Evolutionary conservation across 2,329 filamentous ascomycete species (phyloP).

Genomic region (Ophiostoma australiae): DNA sequence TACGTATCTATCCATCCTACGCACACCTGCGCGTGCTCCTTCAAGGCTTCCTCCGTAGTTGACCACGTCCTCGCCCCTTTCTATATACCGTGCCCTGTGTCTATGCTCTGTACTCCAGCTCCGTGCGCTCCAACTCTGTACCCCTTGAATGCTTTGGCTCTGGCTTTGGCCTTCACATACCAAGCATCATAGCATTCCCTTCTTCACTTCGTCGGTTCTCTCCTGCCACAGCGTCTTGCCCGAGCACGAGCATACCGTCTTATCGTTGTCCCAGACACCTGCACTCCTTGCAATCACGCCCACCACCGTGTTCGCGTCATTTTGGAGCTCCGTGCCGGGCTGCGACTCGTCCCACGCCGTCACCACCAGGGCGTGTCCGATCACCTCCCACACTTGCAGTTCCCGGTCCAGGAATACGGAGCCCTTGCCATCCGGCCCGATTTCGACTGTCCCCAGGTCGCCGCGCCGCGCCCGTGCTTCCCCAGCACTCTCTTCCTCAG

Average conservation of each 20-base stretch:
- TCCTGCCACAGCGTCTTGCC: slow-evolving; percentile 99
- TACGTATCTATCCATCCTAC: background rate
- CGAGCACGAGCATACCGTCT: slow-evolving; percentile 95
- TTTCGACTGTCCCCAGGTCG: slow-evolving; percentile 67
- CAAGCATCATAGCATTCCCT: slow-evolving; percentile 70
- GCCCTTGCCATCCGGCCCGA: slow-evolving; percentile 71
- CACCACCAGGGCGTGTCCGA: slow-evolving; percentile 86
- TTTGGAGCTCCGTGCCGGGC: slow-evolving; percentile 54
- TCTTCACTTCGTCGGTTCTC: slow-evolving; percentile 78
- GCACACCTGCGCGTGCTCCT: background rate
- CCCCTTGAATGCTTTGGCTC: background rate
- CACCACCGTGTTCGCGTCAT: slow-evolving; percentile 80
- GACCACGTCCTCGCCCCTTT: background rate
- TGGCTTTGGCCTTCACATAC: background rate
- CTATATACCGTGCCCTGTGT: background rate
- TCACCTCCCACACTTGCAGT: slow-evolving; percentile 92
- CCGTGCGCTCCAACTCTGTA: background rate
- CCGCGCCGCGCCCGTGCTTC: slow-evolving; percentile 44
- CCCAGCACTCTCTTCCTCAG: slow-evolving; percentile 44
- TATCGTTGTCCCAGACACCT: slow-evolving; percentile 98
- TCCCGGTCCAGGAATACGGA: slow-evolving; percentile 74
- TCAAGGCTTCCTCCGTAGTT: too few relatives aligned
- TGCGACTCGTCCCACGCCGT: slow-evolving; percentile 57
- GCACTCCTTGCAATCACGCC: slow-evolving; percentile 93
- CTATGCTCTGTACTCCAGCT: background rate